Percentiles rank a stretch among this genome's conserved stretches.
These are phyloP conservation scores for Thielaviopsis punctulata DNA, from an alignment of 2,329 filamentous ascomycete genomes.

Conservation along the genomic window DNA sequence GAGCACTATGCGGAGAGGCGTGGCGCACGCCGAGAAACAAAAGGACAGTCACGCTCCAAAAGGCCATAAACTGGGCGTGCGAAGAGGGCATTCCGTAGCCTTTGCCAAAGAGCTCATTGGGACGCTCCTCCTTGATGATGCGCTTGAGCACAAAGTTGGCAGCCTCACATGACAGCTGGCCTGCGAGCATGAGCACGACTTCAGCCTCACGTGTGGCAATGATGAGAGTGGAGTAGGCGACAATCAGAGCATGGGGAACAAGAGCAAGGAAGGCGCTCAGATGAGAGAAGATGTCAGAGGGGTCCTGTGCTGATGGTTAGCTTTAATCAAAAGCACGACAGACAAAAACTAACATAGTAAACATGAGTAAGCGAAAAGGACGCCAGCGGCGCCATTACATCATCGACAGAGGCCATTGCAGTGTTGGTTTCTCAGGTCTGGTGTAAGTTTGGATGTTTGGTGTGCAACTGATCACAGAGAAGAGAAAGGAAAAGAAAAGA, in stretches of 20 bases:
- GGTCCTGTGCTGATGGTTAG: conserved; percentile 44
- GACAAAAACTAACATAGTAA: conserved; percentile 56
- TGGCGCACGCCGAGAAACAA: conserved; percentile 62
- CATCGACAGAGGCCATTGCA: neutral
- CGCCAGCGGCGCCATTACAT: conserved; percentile 39
- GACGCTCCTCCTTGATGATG: conserved; percentile 80
- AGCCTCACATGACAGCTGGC: conserved; percentile 81
- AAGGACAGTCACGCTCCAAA: conserved; percentile 69
- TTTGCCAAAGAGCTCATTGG: conserved; percentile 68
- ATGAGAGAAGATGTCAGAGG: conserved; percentile 67
- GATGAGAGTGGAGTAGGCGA: conserved; percentile 78
- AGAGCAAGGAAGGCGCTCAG: conserved; percentile 87
- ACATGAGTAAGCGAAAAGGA: conserved; percentile 92
- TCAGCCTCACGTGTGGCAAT: conserved; percentile 86
- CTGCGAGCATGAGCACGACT: conserved; percentile 74
- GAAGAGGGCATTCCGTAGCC: conserved; percentile 95
- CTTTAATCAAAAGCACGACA: neutral
- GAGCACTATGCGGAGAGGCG: conserved; percentile 17
- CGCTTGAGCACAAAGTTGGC: conserved; percentile 83
- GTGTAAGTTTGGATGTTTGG: neutral
- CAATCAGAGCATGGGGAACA: conserved; percentile 75
- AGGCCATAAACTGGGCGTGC: conserved; percentile 87
- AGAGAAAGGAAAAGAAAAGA: neutral
- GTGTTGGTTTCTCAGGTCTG: neutral
- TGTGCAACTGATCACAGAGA: no score